phyloP scores from a whole-genome alignment of 164 flowering plant species.

The Liquidambar formosana region DNA sequence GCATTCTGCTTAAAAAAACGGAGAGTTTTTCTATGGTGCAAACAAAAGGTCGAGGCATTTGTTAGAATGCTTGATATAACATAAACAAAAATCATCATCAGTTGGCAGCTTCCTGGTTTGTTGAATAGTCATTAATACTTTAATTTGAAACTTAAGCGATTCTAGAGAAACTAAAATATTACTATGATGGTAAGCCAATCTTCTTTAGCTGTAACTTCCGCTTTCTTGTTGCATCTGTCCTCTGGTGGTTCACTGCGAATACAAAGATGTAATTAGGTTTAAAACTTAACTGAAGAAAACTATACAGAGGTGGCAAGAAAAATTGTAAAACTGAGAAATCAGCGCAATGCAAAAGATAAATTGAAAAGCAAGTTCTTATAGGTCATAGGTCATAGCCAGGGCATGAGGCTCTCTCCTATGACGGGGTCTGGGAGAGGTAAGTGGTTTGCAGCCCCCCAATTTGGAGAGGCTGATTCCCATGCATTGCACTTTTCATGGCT shows the following conservation, averaged over 20 bases:
- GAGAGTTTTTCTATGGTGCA: not conserved
- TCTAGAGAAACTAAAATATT: conserved; percentile 18
- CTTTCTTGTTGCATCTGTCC: conserved; percentile 62
- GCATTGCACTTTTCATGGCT: too few species aligned
- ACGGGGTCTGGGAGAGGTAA: too few species aligned
- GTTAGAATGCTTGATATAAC: not conserved
- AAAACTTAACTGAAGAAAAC: not conserved
- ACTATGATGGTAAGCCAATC: conserved; percentile 94
- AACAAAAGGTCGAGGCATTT: not conserved
- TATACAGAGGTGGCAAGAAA: not conserved
- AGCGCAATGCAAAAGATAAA: too few species aligned
- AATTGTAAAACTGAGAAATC: not conserved
- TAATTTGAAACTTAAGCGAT: not conserved
- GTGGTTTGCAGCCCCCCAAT: too few species aligned
- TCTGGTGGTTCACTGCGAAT: conserved; percentile 81
- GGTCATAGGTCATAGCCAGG: too few species aligned
- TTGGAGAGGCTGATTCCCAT: too few species aligned
- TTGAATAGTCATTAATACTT: not conserved
- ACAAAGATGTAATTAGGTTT: conserved; percentile 11
- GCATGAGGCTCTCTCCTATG: too few species aligned
- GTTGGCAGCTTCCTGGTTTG: too few species aligned
- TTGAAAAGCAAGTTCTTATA: too few species aligned
- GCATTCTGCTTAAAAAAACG: not conserved
- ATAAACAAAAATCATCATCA: not conserved
- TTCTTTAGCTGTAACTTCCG: conserved; percentile 48